Evolutionary conservation across 2,329 filamentous ascomycete species (phyloP), one percentile per base, ranked within the genome.

Genomic region (Cordyceps javanica): DNA sequence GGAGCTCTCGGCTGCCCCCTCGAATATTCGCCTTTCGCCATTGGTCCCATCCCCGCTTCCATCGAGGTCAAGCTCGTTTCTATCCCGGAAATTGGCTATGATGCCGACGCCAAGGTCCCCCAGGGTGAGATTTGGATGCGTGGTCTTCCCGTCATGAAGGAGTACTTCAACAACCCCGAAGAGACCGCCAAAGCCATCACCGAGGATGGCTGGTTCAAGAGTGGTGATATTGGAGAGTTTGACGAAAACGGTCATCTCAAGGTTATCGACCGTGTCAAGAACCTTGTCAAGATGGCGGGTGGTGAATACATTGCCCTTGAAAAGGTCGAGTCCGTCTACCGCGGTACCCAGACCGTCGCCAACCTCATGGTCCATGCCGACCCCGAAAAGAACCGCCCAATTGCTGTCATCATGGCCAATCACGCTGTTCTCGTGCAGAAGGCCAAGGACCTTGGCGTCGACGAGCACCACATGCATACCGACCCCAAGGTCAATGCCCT

Each of bases 241-340:
- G 87, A 93, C 72, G 70, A 77, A 45, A 80, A 87, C 61, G 93
- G 93, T 44, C 89, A 96, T 70, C 75, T 97, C 63, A 83, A 81
- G 65, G 87, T 97, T 70, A 92, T 97, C 68, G 93, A 97, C 73
- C 90, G 93, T 65, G 92, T 96, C 84, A 97, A 97, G 86, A 97
- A 97, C 75, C 79, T 97, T 57, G 90, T 97, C 73, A 97, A 97
- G 85, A 92, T 94, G 62, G 83, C 90, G 63, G 91, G 92, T 60
- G 93, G 93, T 65, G 93, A 97, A 79, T 97, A 97, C 74, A 95
- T 97, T 71, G 94, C 93, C 23, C 82, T 99, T 4, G 93, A 97
- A 78, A 97, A 92, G 78, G 85, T 97, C 60, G 93, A 97, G 76
- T 89, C 92, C 3, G 81, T 96, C 56, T 97, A 97, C 77, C 87